A percentile compares a stretch with the other conserved stretches of the same genome.
phyloP scores from a whole-genome alignment of 148 eudicot genomes.

The Vaccinium darrowii region DNA sequence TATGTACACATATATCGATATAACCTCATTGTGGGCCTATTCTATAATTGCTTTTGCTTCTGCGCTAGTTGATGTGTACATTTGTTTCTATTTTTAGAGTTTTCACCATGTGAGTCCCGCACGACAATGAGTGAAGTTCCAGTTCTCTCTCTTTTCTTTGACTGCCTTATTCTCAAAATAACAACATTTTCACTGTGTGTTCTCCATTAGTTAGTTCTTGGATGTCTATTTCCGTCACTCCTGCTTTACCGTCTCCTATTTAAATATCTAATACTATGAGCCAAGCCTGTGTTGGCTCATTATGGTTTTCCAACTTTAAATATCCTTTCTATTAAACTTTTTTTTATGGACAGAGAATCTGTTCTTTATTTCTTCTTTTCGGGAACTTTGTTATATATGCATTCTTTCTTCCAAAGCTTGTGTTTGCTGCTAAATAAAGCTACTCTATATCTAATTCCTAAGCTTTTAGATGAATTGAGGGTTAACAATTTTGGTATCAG shows the following conservation, averaged over 20 bases:
- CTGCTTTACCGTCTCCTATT: background rate
- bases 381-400: background rate
- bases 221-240: background rate
- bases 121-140: too few relatives aligned
- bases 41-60: too few relatives aligned
- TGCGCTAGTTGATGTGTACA: too few relatives aligned
- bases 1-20: too few relatives aligned
- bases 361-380: background rate
- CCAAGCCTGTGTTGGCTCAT: background rate
- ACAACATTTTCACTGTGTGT: background rate
- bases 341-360: background rate
- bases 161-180: background rate
- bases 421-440: background rate
- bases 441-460: background rate
- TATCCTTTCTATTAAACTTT: background rate
- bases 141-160: background rate
- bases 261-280: background rate
- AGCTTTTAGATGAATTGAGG: background rate
- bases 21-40: too few relatives aligned
- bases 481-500: too few relatives aligned
- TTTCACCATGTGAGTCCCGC: too few relatives aligned
- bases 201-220: background rate
- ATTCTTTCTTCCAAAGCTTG: background rate
- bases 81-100: too few relatives aligned
- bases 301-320: background rate